Conservation (phyloP, 257 asterid species). For the Solanum habrochaites region DNA sequence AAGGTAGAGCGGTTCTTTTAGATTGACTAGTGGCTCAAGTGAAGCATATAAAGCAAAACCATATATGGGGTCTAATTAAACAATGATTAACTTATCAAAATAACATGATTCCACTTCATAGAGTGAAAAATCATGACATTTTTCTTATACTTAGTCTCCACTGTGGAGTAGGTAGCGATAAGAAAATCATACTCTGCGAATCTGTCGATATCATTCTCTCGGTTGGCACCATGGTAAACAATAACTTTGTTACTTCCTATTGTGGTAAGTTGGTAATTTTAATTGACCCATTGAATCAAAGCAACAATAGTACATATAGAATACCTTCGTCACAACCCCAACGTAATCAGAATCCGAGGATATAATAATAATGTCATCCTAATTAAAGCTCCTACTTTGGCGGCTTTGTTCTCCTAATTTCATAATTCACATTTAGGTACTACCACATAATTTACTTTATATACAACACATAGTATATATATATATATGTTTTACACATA, state of each 20-base stretch:
- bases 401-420: neutral
- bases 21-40: neutral
- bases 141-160: slow-evolving; percentile 72
- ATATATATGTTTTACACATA: neutral
- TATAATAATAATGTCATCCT: neutral
- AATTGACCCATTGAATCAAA: slow-evolving; percentile 74
- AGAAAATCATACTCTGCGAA: slow-evolving; percentile 71
- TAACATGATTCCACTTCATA: slow-evolving; percentile 66
- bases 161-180: slow-evolving; percentile 72
- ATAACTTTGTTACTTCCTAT: slow-evolving; percentile 71
- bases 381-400: neutral
- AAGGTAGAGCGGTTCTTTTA: neutral
- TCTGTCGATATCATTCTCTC: slow-evolving; percentile 37
- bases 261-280: slow-evolving; percentile 61
- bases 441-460: neutral
- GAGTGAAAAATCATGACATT: slow-evolving; percentile 67
- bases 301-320: slow-evolving; percentile 55
- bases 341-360: slow-evolving; percentile 1
- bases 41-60: neutral
- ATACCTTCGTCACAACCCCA: slow-evolving; percentile 1
- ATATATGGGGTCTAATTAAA: neutral
- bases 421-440: neutral
- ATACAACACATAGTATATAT: neutral
- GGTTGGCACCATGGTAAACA: slow-evolving; percentile 70
- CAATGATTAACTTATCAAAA: slow-evolving; percentile 58